Percentiles rank a stretch among this genome's conserved stretches.
Evolutionary conservation across 805 yeast genomes (phyloP).

Genomic region (Kazachstania africana): DNA sequence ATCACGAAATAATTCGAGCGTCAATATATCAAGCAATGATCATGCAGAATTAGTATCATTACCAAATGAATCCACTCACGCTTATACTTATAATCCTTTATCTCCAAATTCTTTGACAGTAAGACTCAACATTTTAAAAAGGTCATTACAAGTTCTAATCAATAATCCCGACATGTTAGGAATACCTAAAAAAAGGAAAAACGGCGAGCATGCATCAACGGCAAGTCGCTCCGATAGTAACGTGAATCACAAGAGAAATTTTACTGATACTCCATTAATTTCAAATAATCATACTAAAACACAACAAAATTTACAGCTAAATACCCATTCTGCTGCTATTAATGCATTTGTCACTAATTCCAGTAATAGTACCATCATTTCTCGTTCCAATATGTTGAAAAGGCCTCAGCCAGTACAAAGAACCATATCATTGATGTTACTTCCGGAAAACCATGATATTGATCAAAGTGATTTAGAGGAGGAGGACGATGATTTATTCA

Average conservation of each 20-base stretch:
- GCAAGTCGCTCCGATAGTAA: neutral
- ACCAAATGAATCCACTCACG: constrained; percentile 68
- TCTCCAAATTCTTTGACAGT: constrained; percentile 70
- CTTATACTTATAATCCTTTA: constrained; percentile 71
- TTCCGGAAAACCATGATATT: neutral
- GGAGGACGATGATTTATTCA: neutral
- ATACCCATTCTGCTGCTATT: constrained; percentile 10
- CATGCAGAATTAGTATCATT: constrained; percentile 39
- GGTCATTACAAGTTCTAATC: constrained; percentile 59
- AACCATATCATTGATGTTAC: constrained; percentile 1
- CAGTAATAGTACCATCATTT: neutral
- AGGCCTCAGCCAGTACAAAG: constrained; percentile 1
- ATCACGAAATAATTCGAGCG: no score
- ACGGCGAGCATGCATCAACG: no score
- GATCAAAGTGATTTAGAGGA: neutral
- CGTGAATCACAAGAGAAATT: constrained; percentile 2
- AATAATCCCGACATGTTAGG: constrained; percentile 37
- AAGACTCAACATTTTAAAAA: constrained; percentile 56
- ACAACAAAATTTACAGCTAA: neutral
- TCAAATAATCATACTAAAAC: neutral
- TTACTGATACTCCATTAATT: constrained; percentile 3
- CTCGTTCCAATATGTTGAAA: neutral
- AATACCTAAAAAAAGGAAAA: constrained; percentile 7
- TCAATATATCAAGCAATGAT: no score
- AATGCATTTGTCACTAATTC: constrained; percentile 16